These are phyloP conservation scores for Conticribra guillardii DNA, from an alignment of 108 stramenopile species.

Conservation along the genomic window DNA sequence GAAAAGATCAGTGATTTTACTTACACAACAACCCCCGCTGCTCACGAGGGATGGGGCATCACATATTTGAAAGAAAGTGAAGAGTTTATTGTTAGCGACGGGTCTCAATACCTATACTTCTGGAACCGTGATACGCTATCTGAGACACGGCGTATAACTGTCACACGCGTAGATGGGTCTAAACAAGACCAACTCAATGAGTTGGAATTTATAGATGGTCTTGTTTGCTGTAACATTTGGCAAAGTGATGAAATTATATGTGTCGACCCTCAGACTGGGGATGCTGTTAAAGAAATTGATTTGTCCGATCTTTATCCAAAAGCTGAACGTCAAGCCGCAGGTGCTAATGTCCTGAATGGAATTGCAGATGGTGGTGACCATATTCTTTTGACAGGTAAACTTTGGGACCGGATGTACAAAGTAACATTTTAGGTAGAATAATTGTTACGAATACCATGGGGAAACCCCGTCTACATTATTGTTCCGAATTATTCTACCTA, in stretches of 20 bases:
- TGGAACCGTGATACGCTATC: conserved; percentile 66
- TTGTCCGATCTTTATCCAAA: conserved; percentile 66
- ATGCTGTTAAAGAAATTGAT: conserved; percentile 82
- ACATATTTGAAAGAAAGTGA: conserved; percentile 64
- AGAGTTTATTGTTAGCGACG: conserved; percentile 85
- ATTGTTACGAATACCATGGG: no score
- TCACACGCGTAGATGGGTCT: conserved; percentile 56
- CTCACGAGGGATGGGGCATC: conserved; percentile 85
- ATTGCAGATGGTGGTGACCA: conserved; percentile 78
- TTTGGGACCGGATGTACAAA: conserved; percentile 79
- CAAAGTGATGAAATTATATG: conserved; percentile 75
- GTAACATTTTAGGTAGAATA: conserved; percentile 39
- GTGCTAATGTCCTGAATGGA: conserved; percentile 84
- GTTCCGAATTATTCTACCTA: no score
- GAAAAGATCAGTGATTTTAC: conserved; percentile 48
- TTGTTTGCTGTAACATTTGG: conserved; percentile 87
- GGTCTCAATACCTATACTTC: conserved; percentile 70
- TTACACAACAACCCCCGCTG: conserved; percentile 60
- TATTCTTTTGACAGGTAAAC: conserved; percentile 70
- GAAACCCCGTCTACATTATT: no score
- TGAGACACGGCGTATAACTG: conserved; percentile 55
- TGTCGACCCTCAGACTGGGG: conserved; percentile 76
- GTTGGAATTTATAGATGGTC: conserved; percentile 80
- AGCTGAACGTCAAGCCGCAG: conserved; percentile 34
- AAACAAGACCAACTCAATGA: conserved; percentile 71